Percentiles rank a stretch among this genome's conserved stretches.
Conservation (phyloP, 257 asterid species). For the Solanum piurae region DNA sequence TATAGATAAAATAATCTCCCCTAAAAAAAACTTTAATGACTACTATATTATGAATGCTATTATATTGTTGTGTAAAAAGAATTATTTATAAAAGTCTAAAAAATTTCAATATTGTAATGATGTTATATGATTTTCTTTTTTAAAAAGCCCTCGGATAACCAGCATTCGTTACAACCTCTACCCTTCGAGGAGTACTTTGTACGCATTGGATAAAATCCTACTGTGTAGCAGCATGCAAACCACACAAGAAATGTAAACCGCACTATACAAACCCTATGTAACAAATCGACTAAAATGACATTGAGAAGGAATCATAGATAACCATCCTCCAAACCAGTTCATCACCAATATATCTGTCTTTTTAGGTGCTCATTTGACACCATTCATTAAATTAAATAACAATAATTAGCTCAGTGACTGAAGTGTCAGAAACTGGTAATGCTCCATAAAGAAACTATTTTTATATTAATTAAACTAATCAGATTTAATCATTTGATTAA, state of each 20-base stretch:
- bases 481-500: not conserved
- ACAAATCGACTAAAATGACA: not conserved
- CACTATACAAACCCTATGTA: not conserved
- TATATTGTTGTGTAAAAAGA: not conserved
- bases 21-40: not conserved
- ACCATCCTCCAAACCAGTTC: not conserved
- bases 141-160: too few species aligned
- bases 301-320: not conserved
- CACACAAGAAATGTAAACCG: fast-evolving
- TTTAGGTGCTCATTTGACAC: not conserved
- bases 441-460: not conserved
- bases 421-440: not conserved
- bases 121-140: not conserved
- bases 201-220: not conserved
- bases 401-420: not conserved
- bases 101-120: not conserved
- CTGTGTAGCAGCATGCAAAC: fast-evolving
- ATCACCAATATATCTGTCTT: not conserved
- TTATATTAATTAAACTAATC: not conserved
- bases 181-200: too few species aligned
- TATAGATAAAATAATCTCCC: not conserved
- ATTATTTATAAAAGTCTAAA: not conserved
- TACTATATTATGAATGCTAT: not conserved
- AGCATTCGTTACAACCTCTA: not conserved
- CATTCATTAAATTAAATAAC: not conserved